phyloP scores from a whole-genome alignment of 2,329 filamentous ascomycete genomes.

The Boeremia lycopersici region DNA sequence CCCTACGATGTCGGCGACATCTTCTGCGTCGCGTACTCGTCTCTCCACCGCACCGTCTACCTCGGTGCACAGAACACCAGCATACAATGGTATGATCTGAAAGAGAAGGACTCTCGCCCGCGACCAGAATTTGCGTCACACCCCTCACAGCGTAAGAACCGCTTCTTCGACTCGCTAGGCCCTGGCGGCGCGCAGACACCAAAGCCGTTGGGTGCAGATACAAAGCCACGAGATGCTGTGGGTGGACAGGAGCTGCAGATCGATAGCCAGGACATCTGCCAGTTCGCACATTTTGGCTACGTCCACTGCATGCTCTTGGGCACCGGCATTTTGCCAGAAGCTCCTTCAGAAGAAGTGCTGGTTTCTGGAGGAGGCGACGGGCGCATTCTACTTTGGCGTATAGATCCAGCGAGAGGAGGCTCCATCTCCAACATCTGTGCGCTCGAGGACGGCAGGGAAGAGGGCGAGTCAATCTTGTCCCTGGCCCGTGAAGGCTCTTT shows the following conservation, averaged over 20 bases:
- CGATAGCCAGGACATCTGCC: conserved; percentile 76
- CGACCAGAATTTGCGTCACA: conserved; percentile 70
- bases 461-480: conserved; percentile 71
- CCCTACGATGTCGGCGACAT: conserved; percentile 93
- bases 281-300: conserved; percentile 95
- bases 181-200: conserved; percentile 82
- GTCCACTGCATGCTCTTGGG: conserved; percentile 95
- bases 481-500: conserved; percentile 89
- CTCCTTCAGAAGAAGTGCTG: conserved; percentile 76
- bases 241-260: conserved; percentile 78
- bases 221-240: conserved; percentile 54
- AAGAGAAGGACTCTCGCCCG: conserved; percentile 65
- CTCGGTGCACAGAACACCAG: conserved; percentile 92
- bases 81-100: conserved; percentile 88
- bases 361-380: conserved; percentile 94
- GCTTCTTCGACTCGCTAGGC: conserved; percentile 91
- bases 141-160: conserved; percentile 77
- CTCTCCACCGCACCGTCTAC: conserved; percentile 79
- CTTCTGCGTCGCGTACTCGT: conserved; percentile 90
- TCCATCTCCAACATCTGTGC: conserved; percentile 73
- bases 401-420: conserved; percentile 64
- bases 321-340: conserved; percentile 71
- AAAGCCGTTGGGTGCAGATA: conserved; percentile 65
- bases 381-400: conserved; percentile 89
- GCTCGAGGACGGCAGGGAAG: conserved; percentile 63